Conservation (phyloP, 2,329 filamentous ascomycete species). For the Ceratocystis huliohia region DNA sequence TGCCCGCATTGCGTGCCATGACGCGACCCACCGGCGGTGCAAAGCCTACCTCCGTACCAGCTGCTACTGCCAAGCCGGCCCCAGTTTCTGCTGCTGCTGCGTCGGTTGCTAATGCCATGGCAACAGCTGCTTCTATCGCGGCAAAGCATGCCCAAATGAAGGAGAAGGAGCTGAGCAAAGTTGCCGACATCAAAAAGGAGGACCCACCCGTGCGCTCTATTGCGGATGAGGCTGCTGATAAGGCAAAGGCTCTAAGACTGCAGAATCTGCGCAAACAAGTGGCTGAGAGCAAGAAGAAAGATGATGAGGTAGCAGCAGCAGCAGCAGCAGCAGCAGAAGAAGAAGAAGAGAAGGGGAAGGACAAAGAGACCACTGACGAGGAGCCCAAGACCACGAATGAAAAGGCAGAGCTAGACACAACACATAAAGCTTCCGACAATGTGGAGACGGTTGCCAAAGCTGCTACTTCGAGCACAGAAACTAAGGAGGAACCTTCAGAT, state of each 20-base stretch:
- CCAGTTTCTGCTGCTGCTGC: constrained; percentile 21
- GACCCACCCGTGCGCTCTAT: constrained; percentile 39
- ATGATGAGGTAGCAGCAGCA: constrained; percentile 19
- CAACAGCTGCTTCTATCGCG: constrained; percentile 23
- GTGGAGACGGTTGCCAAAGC: not conserved
- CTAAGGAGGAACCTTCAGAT: constrained; percentile 18
- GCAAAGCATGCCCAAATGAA: constrained; percentile 20
- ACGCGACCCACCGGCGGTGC: constrained; percentile 26
- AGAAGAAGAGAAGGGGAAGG: constrained; percentile 19
- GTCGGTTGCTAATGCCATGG: constrained; percentile 23
- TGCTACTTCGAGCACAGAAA: not conserved
- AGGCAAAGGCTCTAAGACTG: constrained; percentile 48
- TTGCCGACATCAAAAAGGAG: constrained; percentile 22
- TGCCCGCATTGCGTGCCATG: constrained; percentile 21
- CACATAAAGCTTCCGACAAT: constrained; percentile 20
- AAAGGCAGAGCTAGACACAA: constrained; percentile 22
- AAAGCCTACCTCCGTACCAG: constrained; percentile 23
- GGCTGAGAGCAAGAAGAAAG: constrained; percentile 31
- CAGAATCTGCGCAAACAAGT: constrained; percentile 43
- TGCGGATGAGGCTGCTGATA: constrained; percentile 53
- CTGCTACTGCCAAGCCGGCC: constrained; percentile 23
- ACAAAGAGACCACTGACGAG: constrained; percentile 23
- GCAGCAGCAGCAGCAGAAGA: constrained; percentile 20
- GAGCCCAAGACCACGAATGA: constrained; percentile 25
- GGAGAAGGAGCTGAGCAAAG: constrained; percentile 18